These are phyloP conservation scores for Boletus sp. DNA, from an alignment of 1,284 basidiomycete genomes.

Conservation along the genomic window DNA sequence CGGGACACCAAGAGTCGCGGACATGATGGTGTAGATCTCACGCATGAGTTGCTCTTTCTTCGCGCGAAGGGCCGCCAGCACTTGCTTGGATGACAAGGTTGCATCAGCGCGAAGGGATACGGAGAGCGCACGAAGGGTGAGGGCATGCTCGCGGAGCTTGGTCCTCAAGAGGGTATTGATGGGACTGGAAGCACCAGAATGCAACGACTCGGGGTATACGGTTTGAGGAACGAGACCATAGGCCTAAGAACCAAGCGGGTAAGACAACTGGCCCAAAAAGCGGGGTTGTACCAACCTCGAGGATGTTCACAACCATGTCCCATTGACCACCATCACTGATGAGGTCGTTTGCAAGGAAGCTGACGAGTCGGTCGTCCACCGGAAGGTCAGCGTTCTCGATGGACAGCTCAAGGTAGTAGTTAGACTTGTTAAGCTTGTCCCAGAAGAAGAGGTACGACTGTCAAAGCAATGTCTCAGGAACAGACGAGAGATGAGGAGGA, in stretches of 20 bases:
- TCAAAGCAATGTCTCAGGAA: slow-evolving; percentile 14
- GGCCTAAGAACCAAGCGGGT: slow-evolving; percentile 36
- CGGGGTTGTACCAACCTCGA: slow-evolving; percentile 45
- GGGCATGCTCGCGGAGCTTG: slow-evolving; percentile 87
- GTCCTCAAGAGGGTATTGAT: slow-evolving; percentile 81
- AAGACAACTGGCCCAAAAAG: background rate
- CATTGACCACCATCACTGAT: slow-evolving; percentile 92
- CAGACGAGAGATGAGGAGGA: background rate
- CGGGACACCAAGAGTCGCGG: slow-evolving; percentile 81
- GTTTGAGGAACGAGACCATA: slow-evolving; percentile 84
- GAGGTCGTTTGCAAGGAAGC: slow-evolving; percentile 72
- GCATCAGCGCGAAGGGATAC: slow-evolving; percentile 44
- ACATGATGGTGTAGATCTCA: slow-evolving; percentile 86
- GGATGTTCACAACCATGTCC: slow-evolving; percentile 91
- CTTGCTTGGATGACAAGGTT: slow-evolving; percentile 42
- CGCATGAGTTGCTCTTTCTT: slow-evolving; percentile 83
- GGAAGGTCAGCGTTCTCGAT: slow-evolving; percentile 81
- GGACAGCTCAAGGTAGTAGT: slow-evolving; percentile 88
- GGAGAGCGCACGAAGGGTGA: slow-evolving; percentile 71
- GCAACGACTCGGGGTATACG: slow-evolving; percentile 83
- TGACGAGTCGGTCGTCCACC: slow-evolving; percentile 79
- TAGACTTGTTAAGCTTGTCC: slow-evolving; percentile 93
- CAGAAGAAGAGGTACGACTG: slow-evolving; percentile 90
- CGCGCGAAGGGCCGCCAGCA: slow-evolving; percentile 53
- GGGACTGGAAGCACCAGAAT: slow-evolving; percentile 71